Conservation (phyloP, 352 stramenopile genomes). For the Phytophthora fragariaefolia region DNA sequence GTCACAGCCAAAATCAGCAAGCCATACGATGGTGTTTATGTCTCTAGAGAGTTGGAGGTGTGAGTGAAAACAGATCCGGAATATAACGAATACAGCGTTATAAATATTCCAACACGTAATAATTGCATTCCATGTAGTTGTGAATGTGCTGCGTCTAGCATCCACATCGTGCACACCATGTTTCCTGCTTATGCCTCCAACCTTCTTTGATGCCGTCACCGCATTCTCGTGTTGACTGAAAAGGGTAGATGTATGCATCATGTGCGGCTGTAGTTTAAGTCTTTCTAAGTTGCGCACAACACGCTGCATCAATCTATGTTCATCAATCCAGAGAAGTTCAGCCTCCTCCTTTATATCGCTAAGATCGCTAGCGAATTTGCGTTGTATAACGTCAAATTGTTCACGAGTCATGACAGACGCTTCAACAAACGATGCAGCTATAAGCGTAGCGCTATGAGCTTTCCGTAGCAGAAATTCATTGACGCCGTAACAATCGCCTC, state of each 20-base stretch:
- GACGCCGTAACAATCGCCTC: slow-evolving; percentile 73
- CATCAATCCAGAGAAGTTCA: slow-evolving; percentile 41
- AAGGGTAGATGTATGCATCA: slow-evolving; percentile 56
- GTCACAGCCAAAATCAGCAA: slow-evolving; percentile 62
- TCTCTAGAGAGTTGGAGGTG: slow-evolving; percentile 43
- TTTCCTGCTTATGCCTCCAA: slow-evolving; percentile 3
- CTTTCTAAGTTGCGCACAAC: slow-evolving; percentile 56
- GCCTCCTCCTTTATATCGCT: slow-evolving; percentile 58
- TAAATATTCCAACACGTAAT: slow-evolving; percentile 81
- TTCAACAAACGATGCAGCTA: slow-evolving; percentile 55
- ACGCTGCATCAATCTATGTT: slow-evolving; percentile 38
- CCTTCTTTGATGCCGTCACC: background rate
- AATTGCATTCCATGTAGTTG: slow-evolving; percentile 24
- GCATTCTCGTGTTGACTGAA: slow-evolving; percentile 57
- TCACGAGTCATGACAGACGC: slow-evolving; percentile 77
- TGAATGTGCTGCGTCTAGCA: slow-evolving; percentile 32
- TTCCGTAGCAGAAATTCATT: slow-evolving; percentile 68
- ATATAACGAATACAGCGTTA: slow-evolving; percentile 71
- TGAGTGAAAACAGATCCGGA: slow-evolving; percentile 72
- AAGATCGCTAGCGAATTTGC: slow-evolving; percentile 69
- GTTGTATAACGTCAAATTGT: slow-evolving; percentile 69
- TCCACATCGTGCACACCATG: slow-evolving; percentile 20
- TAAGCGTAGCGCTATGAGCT: slow-evolving; percentile 55
- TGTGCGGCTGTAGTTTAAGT: slow-evolving; percentile 64
- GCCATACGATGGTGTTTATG: slow-evolving; percentile 36